Evolutionary conservation across 1,139 yeast species (phyloP), one percentile per base, ranked within the genome.

Genomic region (Geotrichum fermentans): DNA sequence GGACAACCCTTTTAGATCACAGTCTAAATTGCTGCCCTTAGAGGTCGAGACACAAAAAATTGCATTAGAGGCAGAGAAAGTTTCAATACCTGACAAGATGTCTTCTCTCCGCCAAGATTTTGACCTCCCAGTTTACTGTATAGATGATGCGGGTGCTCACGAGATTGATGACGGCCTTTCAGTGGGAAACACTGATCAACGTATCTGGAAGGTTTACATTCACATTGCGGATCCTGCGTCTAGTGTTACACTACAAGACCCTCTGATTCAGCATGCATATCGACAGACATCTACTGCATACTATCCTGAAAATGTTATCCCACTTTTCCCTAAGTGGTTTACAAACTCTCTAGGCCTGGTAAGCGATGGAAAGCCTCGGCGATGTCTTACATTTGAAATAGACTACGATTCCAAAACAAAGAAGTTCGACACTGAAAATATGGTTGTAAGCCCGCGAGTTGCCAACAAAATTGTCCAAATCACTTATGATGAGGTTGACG

Each of bases 101-200:
- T 58, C 28, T 22, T 44, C 21, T 47, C 38, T 29, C 35, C 64
- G 84, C 55, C 60, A 58, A 32, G 69, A 69, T 24, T 75, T 72
- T 52, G 61, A 69, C 11, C 66, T 75, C 34, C 77, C 82, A 0
- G 81, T 90, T 0, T 92, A 82, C 62, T 89, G 97, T 66, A 89
- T 92, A 52, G 98, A 92, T 66, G 76, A 83, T 2, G 79, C 73
- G 11, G 75, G 74, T 39, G 96, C 97, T 0, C 83, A 84, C 58
- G 98, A 92, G 65, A 85, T 92, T 54, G 98, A 92, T 65, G 98
- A 92, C 65, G 98, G 97, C 41, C 74, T 92, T 24, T 80, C 96
- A 0, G 68, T 92, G 17, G 70, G 71, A 35, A 63, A 62, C 26
- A 52, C 68, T 0, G 62, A 60, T 1, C 67, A 65, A 0, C 65